phyloP scores from a whole-genome alignment of 352 stramenopile genomes.

The Vaucheria bursata region DNA sequence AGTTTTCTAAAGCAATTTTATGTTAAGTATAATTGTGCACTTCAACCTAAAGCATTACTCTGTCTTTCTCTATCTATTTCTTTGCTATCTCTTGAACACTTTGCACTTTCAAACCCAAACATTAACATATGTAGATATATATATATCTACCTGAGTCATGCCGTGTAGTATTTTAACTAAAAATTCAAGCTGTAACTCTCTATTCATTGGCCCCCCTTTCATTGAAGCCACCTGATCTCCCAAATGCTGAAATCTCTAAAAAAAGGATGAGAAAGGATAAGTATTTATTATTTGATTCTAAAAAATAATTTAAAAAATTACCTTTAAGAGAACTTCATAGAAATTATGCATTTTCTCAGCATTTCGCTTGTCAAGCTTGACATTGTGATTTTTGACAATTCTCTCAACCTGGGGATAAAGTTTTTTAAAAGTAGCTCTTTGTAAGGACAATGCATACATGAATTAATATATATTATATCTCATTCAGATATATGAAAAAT shows the following conservation, averaged over 20 bases:
- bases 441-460: too few relatives aligned
- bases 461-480: too few relatives aligned
- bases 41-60: not conserved
- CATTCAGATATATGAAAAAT: too few relatives aligned
- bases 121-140: not conserved
- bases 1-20: too few relatives aligned
- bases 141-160: not conserved
- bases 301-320: too few relatives aligned
- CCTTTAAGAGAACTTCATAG: slow-evolving; percentile 79
- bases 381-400: slow-evolving; percentile 43
- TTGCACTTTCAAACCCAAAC: not conserved
- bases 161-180: slow-evolving; percentile 14
- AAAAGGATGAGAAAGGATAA: not conserved
- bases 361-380: slow-evolving; percentile 58
- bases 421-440: not conserved
- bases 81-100: not conserved
- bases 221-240: slow-evolving; percentile 16
- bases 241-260: slow-evolving; percentile 27
- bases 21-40: too few relatives aligned
- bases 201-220: slow-evolving; percentile 13
- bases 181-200: slow-evolving; percentile 39
- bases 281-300: too few relatives aligned
- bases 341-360: slow-evolving; percentile 90
- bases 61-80: not conserved
- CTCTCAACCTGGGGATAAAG: slow-evolving; percentile 5